phyloP scores from a whole-genome alignment of 805 yeast genomes.

The Wickerhamiella azymoides region DNA sequence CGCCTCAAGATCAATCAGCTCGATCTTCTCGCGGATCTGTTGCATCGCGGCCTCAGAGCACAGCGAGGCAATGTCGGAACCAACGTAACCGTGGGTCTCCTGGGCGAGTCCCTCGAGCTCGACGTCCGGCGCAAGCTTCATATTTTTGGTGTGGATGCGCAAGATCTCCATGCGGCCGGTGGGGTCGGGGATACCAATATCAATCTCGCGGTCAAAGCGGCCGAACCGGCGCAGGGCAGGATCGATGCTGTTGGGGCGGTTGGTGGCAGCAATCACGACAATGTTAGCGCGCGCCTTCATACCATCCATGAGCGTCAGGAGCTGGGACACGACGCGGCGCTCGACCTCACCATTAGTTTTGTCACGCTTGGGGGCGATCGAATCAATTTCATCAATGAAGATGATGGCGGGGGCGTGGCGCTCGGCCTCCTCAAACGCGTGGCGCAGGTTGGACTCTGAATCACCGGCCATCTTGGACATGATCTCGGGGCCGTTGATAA shows the following conservation, averaged over 20 bases:
- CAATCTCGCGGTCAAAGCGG: slow-evolving; percentile 76
- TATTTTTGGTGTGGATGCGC: slow-evolving; percentile 95
- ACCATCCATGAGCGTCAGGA: slow-evolving; percentile 97
- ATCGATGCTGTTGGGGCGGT: slow-evolving; percentile 74
- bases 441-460: slow-evolving; percentile 90
- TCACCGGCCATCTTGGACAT: slow-evolving; percentile 99
- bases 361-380: slow-evolving; percentile 99
- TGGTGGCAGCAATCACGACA: slow-evolving; percentile 96
- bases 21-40: slow-evolving; percentile 99
- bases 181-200: slow-evolving; percentile 91
- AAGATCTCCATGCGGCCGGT: slow-evolving; percentile 94
- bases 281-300: slow-evolving; percentile 98
- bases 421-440: slow-evolving; percentile 98
- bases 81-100: slow-evolving; percentile 98
- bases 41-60: slow-evolving; percentile 99
- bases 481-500: slow-evolving; percentile 97
- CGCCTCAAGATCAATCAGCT: slow-evolving; percentile 86
- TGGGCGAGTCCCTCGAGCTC: slow-evolving; percentile 91
- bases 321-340: slow-evolving; percentile 96
- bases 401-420: slow-evolving; percentile 96
- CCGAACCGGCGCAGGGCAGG: slow-evolving; percentile 80
- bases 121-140: slow-evolving; percentile 91
- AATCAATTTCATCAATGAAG: slow-evolving; percentile 96
- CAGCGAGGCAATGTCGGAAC: slow-evolving; percentile 95
- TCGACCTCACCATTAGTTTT: slow-evolving; percentile 99